Conservation (phyloP, 129 eudicot genomes). For the Artemisia annua region DNA sequence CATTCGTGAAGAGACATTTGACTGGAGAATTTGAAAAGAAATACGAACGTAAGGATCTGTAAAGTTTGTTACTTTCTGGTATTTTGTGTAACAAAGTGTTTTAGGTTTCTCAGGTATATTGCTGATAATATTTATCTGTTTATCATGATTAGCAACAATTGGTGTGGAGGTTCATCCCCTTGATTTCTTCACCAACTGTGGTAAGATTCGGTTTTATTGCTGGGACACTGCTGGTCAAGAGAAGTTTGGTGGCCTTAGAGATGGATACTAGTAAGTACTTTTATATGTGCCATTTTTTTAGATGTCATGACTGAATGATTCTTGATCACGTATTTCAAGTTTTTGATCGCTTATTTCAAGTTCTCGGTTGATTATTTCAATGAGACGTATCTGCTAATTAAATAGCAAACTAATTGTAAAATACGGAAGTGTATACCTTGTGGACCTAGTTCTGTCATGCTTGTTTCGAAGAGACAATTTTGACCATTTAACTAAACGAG, state of each 20-base stretch:
- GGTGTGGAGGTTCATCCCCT: slow-evolving; percentile 90
- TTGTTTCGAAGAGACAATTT: too few relatives aligned
- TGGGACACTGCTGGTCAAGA: slow-evolving; percentile 95
- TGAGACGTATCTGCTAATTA: not conserved
- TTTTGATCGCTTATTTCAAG: not conserved
- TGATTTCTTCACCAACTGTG: slow-evolving; percentile 84
- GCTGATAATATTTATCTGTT: slow-evolving; percentile 5
- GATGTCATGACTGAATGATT: not conserved
- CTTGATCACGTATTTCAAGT: not conserved
- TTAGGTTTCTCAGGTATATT: not conserved
- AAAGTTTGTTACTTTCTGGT: not conserved
- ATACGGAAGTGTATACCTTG: too few relatives aligned
- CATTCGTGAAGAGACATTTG: slow-evolving; percentile 81
- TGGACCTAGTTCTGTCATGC: too few relatives aligned
- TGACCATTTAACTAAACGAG: too few relatives aligned
- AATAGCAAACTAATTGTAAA: too few relatives aligned
- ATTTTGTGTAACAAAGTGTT: not conserved
- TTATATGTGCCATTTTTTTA: not conserved
- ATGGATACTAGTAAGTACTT: slow-evolving; percentile 70
- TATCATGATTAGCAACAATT: slow-evolving; percentile 54
- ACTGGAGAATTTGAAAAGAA: slow-evolving; percentile 88
- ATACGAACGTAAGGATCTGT: slow-evolving; percentile 61
- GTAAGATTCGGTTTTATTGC: slow-evolving; percentile 75
- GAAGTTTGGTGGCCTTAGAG: slow-evolving; percentile 86
- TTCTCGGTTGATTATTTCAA: not conserved